Base-by-base conservation (phyloP, 495 filamentous ascomycete species). In the Penicillium roqueforti region DNA sequence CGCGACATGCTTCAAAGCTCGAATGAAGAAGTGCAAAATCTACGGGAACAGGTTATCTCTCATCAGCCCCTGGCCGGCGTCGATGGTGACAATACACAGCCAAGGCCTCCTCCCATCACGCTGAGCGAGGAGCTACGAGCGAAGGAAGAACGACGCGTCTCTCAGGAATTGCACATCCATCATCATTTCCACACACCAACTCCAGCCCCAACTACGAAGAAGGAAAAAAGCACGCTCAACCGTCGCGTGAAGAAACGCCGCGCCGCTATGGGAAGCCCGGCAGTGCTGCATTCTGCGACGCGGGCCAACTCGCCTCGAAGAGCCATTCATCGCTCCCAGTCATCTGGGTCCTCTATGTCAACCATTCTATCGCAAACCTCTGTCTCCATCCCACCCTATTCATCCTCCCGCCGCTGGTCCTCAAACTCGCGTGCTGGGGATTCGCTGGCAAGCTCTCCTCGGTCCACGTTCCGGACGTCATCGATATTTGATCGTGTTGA, bases 1-100 rank as follows among this genome's bases (percentile, higher is more conserved):
- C 79, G 92, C 16, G 92, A 96, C 66, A 86, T 97, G 87, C 78
- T 98, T 23, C 80, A 88, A 56, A 91, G 81, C 61, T 95, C 92
- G n/a, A 95, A 97, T 64, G 86, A 95, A 61, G 92, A 97, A 67
- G 91, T 97, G 8, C 87, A 95, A 64, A 82, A 78, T 47, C 74
- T 98, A 38, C 81, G 91, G 25, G 88, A 96, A 58, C 89, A 95
- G 66, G 70, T 96, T n/a, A 58, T 87, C 54, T 80, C 81, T 32
- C 89, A 96, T 65, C 89, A 92, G 57, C 89, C 88, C 8, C 67
- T 83, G 9, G 70, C 66, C 26, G 70, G 76, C 6, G 57, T 66
- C 9, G 59, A 68, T 50, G 73, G 53, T 51, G 54, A 51, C 3
- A 53, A 60, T 16, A 31, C 32, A 1, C 60, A 64, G 36, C 53